These are phyloP conservation scores for Anastatica hierochuntica DNA, from an alignment of 345 rosid species.

Conservation along the genomic window DNA sequence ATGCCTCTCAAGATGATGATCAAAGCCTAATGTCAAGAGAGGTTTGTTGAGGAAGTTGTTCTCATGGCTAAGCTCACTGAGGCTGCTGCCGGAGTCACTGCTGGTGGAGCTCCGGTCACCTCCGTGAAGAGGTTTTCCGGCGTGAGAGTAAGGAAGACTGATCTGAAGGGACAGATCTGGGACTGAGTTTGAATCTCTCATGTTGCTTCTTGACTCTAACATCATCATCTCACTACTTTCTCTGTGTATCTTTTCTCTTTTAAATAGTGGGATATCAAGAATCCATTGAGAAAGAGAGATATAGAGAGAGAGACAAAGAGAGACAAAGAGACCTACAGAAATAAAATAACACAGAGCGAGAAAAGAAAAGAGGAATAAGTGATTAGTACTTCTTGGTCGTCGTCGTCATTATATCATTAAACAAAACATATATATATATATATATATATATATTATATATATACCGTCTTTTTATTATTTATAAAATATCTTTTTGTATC, in stretches of 20 bases:
- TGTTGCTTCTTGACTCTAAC: conserved; percentile 31
- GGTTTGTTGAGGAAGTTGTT: conserved; percentile 37
- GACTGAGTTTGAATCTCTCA: conserved; percentile 27
- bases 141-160: conserved; percentile 49
- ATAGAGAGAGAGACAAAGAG: too few species aligned
- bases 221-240: conserved; percentile 19
- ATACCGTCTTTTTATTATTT: too few species aligned
- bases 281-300: too few species aligned
- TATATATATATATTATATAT: too few species aligned
- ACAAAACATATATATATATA: too few species aligned
- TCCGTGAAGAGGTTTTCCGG: conserved; percentile 27
- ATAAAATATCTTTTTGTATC: too few species aligned
- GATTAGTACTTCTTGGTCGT: not conserved
- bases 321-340: too few species aligned
- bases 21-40: conserved; percentile 62
- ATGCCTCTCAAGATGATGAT: conserved; percentile 30
- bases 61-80: conserved; percentile 72
- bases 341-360: not conserved
- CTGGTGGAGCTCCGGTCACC: conserved; percentile 60
- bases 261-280: too few species aligned
- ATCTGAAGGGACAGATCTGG: conserved; percentile 92
- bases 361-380: not conserved
- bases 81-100: conserved; percentile 56
- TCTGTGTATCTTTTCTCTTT: too few species aligned
- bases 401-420: conserved; percentile 7